phyloP scores from a whole-genome alignment of 345 rosid genomes.

The Camelina sativa region DNA sequence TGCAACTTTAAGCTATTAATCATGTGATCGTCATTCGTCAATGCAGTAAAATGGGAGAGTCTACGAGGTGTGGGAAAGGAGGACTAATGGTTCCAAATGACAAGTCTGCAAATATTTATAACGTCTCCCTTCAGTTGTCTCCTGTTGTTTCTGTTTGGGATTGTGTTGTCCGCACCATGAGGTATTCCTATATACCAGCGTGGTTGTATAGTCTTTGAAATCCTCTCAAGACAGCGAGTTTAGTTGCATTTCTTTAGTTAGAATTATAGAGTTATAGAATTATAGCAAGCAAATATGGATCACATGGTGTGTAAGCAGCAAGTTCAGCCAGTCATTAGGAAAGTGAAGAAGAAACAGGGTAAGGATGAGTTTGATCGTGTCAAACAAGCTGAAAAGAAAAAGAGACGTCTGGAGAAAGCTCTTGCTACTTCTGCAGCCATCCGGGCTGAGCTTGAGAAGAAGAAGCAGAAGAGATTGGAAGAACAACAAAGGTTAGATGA shows the following conservation, averaged over 20 bases:
- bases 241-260: slow-evolving; percentile 46
- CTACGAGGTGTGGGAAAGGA: slow-evolving; percentile 78
- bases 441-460: slow-evolving; percentile 74
- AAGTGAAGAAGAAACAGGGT: slow-evolving; percentile 62
- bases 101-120: slow-evolving; percentile 59
- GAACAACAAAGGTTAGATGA: slow-evolving; percentile 97
- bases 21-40: slow-evolving; percentile 12
- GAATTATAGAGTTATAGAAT: slow-evolving; percentile 23
- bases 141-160: slow-evolving; percentile 96
- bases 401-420: slow-evolving; percentile 81
- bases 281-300: slow-evolving; percentile 59
- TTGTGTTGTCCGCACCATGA: slow-evolving; percentile 88
- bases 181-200: slow-evolving; percentile 96
- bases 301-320: slow-evolving; percentile 53
- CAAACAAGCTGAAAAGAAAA: slow-evolving; percentile 89
- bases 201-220: slow-evolving; percentile 72
- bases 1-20: slow-evolving; percentile 43
- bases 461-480: slow-evolving; percentile 82
- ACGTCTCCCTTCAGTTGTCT: slow-evolving; percentile 67
- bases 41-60: slow-evolving; percentile 67
- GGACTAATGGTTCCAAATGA: slow-evolving; percentile 65
- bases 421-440: slow-evolving; percentile 90
- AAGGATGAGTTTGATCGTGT: slow-evolving; percentile 80
- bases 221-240: slow-evolving; percentile 37
- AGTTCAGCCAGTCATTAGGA: slow-evolving; percentile 70